Evolutionary conservation across 2,329 filamentous ascomycete species (phyloP).

Genomic region (Fusarium pininemorale): DNA sequence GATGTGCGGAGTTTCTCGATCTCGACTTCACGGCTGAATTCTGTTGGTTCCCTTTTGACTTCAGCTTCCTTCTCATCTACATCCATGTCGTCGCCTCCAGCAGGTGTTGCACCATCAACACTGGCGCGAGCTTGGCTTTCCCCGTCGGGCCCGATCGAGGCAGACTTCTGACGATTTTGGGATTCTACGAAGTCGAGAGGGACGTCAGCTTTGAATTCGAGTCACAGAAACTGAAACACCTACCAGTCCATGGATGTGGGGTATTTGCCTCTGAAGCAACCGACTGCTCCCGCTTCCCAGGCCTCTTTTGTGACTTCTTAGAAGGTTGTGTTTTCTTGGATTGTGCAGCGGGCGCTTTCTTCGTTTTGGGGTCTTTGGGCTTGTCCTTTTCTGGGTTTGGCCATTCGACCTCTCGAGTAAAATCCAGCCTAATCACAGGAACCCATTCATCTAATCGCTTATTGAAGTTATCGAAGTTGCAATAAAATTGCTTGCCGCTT

Average conservation of each 20-base stretch:
- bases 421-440: constrained; percentile 80
- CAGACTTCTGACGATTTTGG: constrained; percentile 56
- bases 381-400: constrained; percentile 87
- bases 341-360: constrained; percentile 66
- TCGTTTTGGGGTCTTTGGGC: constrained; percentile 78
- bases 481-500: constrained; percentile 89
- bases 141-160: constrained; percentile 53
- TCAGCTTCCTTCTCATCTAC: constrained; percentile 60
- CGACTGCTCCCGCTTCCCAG: constrained; percentile 64
- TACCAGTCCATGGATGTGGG: constrained; percentile 61
- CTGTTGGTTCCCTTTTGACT: constrained; percentile 58
- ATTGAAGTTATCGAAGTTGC: constrained; percentile 99
- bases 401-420: constrained; percentile 94
- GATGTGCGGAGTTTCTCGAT: constrained; percentile 95
- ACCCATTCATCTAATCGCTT: constrained; percentile 91
- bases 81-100: constrained; percentile 62
- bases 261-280: constrained; percentile 63
- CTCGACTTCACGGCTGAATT: constrained; percentile 85
- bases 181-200: constrained; percentile 58
- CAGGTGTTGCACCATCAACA: constrained; percentile 56
- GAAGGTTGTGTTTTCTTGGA: constrained; percentile 67
- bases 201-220: not conserved
- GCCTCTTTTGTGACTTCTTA: constrained; percentile 68
- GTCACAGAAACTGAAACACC: not conserved
- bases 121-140: constrained; percentile 57